These are phyloP conservation scores for Pseudoperonospora humuli DNA, from an alignment of 352 stramenopile species.

Conservation along the genomic window DNA sequence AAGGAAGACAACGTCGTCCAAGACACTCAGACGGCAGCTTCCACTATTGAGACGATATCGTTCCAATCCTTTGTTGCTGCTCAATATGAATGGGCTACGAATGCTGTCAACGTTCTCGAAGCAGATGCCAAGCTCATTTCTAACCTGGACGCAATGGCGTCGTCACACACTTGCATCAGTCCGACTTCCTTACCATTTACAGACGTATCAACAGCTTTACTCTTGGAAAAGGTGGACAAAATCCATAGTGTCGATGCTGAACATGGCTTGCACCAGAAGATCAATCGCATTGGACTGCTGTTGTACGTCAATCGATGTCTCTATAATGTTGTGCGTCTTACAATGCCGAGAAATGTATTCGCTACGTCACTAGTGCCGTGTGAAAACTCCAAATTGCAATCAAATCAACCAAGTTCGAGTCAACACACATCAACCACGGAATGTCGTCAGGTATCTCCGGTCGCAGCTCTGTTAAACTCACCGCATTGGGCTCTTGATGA, in stretches of 20 bases:
- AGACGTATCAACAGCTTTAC: constrained; percentile 25
- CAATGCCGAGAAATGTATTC: constrained; percentile 22
- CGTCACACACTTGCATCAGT: constrained; percentile 10
- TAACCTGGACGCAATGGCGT: constrained; percentile 20
- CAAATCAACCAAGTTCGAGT: background rate
- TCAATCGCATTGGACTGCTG: constrained; percentile 31
- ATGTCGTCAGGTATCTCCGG: constrained; percentile 7
- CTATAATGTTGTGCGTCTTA: constrained; percentile 30
- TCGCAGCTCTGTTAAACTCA: constrained; percentile 23
- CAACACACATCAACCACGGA: constrained; percentile 1
- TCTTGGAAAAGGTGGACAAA: constrained; percentile 13
- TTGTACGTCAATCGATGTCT: constrained; percentile 40
- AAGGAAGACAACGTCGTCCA: constrained; percentile 1
- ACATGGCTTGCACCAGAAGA: constrained; percentile 1
- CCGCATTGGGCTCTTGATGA: constrained; percentile 18
- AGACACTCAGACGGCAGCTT: background rate
- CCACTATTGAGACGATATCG: background rate
- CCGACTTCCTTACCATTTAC: constrained; percentile 20
- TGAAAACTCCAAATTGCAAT: background rate
- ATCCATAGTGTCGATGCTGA: background rate
- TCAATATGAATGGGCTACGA: constrained; percentile 12
- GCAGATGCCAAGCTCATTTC: constrained; percentile 24
- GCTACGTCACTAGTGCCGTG: constrained; percentile 8
- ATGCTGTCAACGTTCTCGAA: background rate
- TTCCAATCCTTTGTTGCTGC: constrained; percentile 13